Evolutionary conservation across 2,329 filamentous ascomycete species (phyloP), one percentile per base, ranked within the genome.

Genomic region (Hymenoscyphus salicellus): DNA sequence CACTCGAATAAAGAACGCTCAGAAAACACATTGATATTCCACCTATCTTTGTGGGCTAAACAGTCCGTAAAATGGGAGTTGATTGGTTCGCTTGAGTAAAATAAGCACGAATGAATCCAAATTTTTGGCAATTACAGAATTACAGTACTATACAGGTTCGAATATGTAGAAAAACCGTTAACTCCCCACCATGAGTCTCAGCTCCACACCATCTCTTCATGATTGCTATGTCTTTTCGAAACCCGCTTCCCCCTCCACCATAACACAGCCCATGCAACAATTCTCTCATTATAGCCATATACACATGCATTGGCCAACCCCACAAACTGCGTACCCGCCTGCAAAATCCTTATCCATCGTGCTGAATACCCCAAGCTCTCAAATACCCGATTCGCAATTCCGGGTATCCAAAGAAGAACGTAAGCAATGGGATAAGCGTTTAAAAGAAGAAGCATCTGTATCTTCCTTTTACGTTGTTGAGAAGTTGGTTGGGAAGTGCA

Each of bases 361-460:
- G 69, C 30, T 68, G 72, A 66, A 76, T 76, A 49, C 70, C 70
- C 49, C 41, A 43, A 16, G n/a, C 41, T 43, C 16, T 43, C 41
- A 43, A 43, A 43, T 16, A 75, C 60, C 32, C 75, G 72, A 69
- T 78, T 79, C 41, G 69, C 64, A 61, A 79, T 73, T 5, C 77
- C 77, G 0, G 77, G 77, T 6, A 79, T 72, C 76, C 75, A 78
- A n/a, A 78, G 72, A 5, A 78, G 57, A 55, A 78, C 73, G 68
- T 77, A 78, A 43, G 72, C 72, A 55, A 77, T 74, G 0, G 77
- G 77, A 58, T 78, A 79, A 1, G 75, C 77, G 61, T 78, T 77
- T 59, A 79, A 69, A 7, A 78, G 66, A 23, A 79, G 71, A 66
- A 78, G 74, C 58, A 73, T 73, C 57, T 67, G 63, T 10, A 69